Evolutionary conservation across 108 stramenopile species (phyloP).

Genomic region (Pseudonitzschia delicatissima): DNA sequence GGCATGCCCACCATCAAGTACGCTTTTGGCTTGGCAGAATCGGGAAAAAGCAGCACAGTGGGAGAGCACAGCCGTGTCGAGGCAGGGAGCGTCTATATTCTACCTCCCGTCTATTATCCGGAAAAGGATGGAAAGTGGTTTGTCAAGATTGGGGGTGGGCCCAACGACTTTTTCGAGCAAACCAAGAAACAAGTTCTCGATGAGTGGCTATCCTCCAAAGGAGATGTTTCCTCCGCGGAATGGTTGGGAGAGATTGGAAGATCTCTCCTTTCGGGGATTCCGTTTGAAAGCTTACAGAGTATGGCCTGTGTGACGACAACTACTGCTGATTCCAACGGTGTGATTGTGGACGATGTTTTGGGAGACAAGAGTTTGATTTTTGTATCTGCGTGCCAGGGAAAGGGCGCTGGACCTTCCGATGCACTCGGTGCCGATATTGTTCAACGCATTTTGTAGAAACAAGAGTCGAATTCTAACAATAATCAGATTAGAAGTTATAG

Average conservation of each 20-base stretch:
- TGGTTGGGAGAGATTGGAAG: neutral
- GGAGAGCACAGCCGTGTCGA: neutral
- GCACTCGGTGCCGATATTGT: neutral
- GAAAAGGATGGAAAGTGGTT: neutral
- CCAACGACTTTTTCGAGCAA: neutral
- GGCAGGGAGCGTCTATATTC: slow-evolving; percentile 2
- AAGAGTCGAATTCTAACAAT: no score
- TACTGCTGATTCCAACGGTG: neutral
- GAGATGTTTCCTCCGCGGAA: neutral
- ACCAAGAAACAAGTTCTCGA: no score
- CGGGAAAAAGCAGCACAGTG: neutral
- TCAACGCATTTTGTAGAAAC: neutral
- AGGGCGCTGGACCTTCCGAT: slow-evolving; percentile 5
- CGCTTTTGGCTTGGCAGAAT: neutral
- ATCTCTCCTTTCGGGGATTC: neutral
- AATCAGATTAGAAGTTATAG: no score
- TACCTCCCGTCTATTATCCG: slow-evolving; percentile 4
- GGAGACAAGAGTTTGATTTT: neutral
- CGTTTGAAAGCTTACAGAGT: neutral
- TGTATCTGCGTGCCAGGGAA: slow-evolving; percentile 6
- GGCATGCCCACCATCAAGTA: slow-evolving; percentile 5
- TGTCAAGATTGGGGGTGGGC: slow-evolving; percentile 1
- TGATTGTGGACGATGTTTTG: neutral
- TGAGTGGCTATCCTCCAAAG: neutral
- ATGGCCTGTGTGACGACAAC: slow-evolving; percentile 1